Evolutionary conservation across 2,329 filamentous ascomycete genomes (phyloP).

Genomic region (Verticillium isaacii): DNA sequence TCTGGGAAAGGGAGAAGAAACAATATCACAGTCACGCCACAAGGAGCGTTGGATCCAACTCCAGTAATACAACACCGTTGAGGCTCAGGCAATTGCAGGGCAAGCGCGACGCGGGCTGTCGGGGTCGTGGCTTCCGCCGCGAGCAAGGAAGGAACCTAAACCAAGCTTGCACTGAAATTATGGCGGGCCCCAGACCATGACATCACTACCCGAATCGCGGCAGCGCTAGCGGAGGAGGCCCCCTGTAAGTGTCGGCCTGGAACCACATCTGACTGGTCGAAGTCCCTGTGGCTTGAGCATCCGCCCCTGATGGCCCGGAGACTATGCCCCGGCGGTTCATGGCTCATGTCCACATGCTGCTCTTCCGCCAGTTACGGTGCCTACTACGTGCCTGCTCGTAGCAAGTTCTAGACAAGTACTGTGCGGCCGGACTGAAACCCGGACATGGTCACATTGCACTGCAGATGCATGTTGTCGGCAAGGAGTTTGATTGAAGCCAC

Average conservation of each 20-base stretch:
- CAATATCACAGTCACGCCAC: neutral
- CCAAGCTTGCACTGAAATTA: neutral
- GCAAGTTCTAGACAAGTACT: too few relatives aligned
- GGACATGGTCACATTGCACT: neutral
- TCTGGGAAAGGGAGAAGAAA: too few relatives aligned
- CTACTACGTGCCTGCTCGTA: neutral
- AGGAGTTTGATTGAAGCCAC: neutral
- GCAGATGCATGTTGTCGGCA: neutral
- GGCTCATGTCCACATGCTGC: neutral
- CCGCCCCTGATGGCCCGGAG: neutral
- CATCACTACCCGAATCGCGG: constrained; percentile 3
- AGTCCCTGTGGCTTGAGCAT: neutral
- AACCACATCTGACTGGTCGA: neutral
- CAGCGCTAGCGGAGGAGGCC: neutral
- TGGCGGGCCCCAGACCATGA: neutral
- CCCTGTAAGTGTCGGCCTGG: neutral
- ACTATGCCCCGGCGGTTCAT: neutral
- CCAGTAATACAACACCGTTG: neutral
- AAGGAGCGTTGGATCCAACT: neutral
- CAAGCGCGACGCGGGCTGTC: neutral
- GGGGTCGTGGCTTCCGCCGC: neutral
- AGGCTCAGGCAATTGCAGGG: neutral
- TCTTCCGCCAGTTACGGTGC: neutral
- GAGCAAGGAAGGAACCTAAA: neutral
- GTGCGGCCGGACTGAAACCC: too few relatives aligned